Base-by-base conservation (phyloP, 1,139 yeast genomes). In the Pichia sp. region DNA sequence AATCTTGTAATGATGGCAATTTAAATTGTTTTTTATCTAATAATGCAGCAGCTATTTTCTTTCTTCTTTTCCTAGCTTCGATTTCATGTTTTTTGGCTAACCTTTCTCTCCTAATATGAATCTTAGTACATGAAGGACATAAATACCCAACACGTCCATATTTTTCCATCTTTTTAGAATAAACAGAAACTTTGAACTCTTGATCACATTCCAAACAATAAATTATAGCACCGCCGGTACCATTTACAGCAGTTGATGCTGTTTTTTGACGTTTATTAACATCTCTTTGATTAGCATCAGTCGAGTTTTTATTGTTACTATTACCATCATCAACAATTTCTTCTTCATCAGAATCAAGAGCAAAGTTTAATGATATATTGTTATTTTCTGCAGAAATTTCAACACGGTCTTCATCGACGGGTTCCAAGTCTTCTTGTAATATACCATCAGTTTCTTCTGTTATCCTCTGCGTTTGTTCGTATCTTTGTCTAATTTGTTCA, bases 1-100 rank as follows among this genome's bases (percentile, higher is more conserved):
- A 61, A 54, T 89, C 96, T 61, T 89, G 97, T 37, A 92, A 67
- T 22, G 81, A 70, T 4, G 95, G 85, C 3, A 89, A 66, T 42
- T 68, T 70, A 28, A 76, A 78, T 26, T 76, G 78, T 44, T 80
- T 73, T 57, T 80, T 75, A 56, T 92, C 90, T 46, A 92, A 70
- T 40, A 92, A 68, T 3, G 96, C 95, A 49, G 82, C 85, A 0
- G 97, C 97, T 33, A 84, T 69, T 64, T 78, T 79, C 67, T 83
- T 86, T 48, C 95, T 74, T 57, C 76, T 76, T 59, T 81, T 82
- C 44, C 95, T 71, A 12, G 87, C 86, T 47, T 76, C 75, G 28
- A 78, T 55, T 60, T 75, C 82, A 61, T 70, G 78, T 55, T 66
- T 73, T 50, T 72, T 71, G 42, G 69, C 64, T 30, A 70, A 64